phyloP scores from a whole-genome alignment of 495 filamentous ascomycete species.

The Xylaria acuta region DNA sequence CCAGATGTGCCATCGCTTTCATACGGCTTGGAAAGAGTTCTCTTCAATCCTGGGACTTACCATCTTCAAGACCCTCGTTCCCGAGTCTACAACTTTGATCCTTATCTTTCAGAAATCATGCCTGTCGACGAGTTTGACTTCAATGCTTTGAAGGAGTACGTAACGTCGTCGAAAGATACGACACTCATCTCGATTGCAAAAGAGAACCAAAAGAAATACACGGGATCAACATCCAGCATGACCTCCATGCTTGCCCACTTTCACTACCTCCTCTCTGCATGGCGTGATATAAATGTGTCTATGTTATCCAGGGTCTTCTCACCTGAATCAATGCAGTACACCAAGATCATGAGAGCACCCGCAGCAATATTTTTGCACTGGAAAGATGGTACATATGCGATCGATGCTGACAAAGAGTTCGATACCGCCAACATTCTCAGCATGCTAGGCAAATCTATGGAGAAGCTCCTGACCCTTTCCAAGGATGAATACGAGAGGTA shows the following conservation, averaged over 20 bases:
- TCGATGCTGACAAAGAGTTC: constrained; percentile 95
- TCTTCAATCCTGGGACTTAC: constrained; percentile 96
- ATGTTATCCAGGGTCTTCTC: constrained; percentile 72
- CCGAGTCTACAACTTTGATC: constrained; percentile 92
- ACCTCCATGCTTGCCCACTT: constrained; percentile 86
- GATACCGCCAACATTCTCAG: constrained; percentile 84
- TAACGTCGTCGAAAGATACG: constrained; percentile 86
- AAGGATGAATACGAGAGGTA: constrained; percentile 86
- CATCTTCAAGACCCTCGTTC: constrained; percentile 88
- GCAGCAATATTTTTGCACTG: constrained; percentile 83
- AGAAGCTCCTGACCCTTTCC: constrained; percentile 88
- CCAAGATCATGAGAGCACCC: constrained; percentile 70
- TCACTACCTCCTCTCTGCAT: constrained; percentile 87
- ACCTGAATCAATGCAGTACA: constrained; percentile 67
- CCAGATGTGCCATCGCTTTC: constrained; percentile 72
- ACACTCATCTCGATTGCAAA: constrained; percentile 69
- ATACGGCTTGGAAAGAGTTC: constrained; percentile 83
- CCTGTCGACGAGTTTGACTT: constrained; percentile 92
- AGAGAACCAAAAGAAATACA: constrained; percentile 76
- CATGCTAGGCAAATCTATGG: constrained; percentile 92
- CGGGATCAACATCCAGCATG: constrained; percentile 97
- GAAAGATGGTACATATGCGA: constrained; percentile 88
- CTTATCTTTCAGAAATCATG: constrained; percentile 90
- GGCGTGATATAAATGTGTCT: constrained; percentile 71
- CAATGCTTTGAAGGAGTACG: constrained; percentile 77